Conservation (phyloP, 768 basidiomycete genomes). For the Russula ochroleuca region DNA sequence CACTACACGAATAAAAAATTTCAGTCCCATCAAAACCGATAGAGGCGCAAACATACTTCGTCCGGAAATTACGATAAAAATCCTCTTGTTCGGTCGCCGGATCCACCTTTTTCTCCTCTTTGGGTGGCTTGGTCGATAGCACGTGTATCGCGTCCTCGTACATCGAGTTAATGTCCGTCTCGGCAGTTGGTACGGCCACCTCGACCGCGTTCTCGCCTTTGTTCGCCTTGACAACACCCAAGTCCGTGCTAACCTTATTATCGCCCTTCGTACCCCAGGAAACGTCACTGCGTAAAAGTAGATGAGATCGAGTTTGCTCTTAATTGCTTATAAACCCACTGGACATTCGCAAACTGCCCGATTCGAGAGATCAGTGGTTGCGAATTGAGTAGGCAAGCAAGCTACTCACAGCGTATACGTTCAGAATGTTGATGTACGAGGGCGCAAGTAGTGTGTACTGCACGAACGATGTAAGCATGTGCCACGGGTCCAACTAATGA, state of each 20-base stretch:
- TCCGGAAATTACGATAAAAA: conserved; percentile 85
- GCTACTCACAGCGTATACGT: conserved; percentile 74
- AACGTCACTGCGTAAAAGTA: conserved; percentile 53
- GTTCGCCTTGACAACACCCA: conserved; percentile 70
- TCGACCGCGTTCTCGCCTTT: conserved; percentile 81
- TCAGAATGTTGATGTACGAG: conserved; percentile 89
- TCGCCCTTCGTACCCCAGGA: conserved; percentile 97
- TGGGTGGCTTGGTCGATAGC: conserved; percentile 71
- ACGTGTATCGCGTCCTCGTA: conserved; percentile 91
- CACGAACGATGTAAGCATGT: conserved; percentile 95
- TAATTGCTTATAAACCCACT: conserved; percentile 36
- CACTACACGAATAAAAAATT: conserved; percentile 37
- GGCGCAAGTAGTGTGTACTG: conserved; percentile 91
- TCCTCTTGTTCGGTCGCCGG: conserved; percentile 67
- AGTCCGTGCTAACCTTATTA: conserved; percentile 78
- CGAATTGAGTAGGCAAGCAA: neutral
- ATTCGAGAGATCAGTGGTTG: neutral
- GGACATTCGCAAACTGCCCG: conserved; percentile 76
- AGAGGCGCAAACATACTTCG: conserved; percentile 50
- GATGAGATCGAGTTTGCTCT: conserved; percentile 6
- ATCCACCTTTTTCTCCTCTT: conserved; percentile 61
- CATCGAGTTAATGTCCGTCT: conserved; percentile 83
- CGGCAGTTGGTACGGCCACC: conserved; percentile 76
- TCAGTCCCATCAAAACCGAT: conserved; percentile 24
- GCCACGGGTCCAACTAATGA: conserved; percentile 88